Percentiles rank a stretch among this genome's conserved stretches.
These are phyloP conservation scores for Aspergillus texensis DNA, from an alignment of 2,329 filamentous ascomycete genomes.

Conservation along the genomic window DNA sequence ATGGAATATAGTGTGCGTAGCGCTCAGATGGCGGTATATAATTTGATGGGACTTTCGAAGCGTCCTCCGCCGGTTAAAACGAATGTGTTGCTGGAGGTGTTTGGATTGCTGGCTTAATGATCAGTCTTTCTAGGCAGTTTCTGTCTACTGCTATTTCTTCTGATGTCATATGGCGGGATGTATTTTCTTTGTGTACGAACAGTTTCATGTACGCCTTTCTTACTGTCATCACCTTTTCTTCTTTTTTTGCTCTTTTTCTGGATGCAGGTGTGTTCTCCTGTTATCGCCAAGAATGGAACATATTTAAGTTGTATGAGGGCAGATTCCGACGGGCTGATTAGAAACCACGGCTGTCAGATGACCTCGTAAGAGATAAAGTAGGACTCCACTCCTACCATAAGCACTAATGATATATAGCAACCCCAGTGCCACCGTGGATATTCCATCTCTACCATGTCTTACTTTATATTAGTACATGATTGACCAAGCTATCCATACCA, in stretches of 20 bases:
- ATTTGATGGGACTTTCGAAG: neutral
- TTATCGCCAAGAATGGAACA: neutral
- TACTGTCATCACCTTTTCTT: neutral
- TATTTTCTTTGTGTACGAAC: neutral
- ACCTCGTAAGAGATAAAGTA: neutral
- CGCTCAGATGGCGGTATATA: neutral
- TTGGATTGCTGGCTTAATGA: neutral
- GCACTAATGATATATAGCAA: neutral
- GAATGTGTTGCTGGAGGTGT: neutral
- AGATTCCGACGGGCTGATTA: neutral
- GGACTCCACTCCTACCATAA: neutral
- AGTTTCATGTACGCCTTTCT: neutral
- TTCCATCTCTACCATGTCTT: neutral
- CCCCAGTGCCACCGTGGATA: neutral
- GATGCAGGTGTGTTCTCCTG: neutral
- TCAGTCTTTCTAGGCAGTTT: neutral
- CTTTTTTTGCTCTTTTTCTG: neutral
- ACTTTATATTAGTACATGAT: neutral
- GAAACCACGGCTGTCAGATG: neutral
- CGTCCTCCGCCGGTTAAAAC: neutral
- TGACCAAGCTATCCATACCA: neutral
- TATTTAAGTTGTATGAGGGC: neutral
- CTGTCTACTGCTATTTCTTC: neutral
- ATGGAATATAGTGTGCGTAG: constrained; percentile 2
- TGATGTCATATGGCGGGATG: neutral